Base-by-base conservation (phyloP, 148 eudicot species). In the Camellia japonica region DNA sequence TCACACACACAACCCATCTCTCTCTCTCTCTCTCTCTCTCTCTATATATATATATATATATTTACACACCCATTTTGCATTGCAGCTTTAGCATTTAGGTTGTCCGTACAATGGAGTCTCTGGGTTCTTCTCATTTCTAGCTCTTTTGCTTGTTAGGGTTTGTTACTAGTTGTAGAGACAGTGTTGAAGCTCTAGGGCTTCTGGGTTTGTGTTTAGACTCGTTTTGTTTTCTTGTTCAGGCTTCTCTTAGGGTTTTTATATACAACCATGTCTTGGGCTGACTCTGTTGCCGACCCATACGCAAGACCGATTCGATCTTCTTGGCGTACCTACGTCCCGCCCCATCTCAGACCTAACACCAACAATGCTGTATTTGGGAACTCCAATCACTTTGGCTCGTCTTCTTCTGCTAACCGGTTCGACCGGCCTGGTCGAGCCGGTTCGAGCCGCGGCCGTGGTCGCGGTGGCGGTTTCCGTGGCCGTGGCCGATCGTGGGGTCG, bases 281-380 rank as follows among this genome's bases (percentile, higher is more conserved):
- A 79, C 23, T 51, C 74, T 0, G 14, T 19, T 2, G 9, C 73
- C 4, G 58, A 41, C 44, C 13, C 43, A 38, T 30, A 51, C 18
- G n/a, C 16, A 7, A 46, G 79, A 19, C 52, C 58, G 54, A 44
- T 41, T 71, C 79, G 82, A 7, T 59, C 67, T 2, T 4, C 64
- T 23, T 59, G 83, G 23, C 77, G 78, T 46, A 66, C 63, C 75
- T 85, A 85, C 87, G 13, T 81, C 41, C 85, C 84, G 3, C 82
- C 82, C 0, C 75, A 81, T n/a, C 87, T 75, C 69, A 67, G 82
- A 44, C 46, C 13, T 47, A 7, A 8, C 60, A 16, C 23, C 79
- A 74, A 16, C 56, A 4, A 5, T 6, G 4, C 65, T 19, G n/a
- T 4, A 8, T 42, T 7, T 42, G 70, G 4, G 43, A 16, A 12